Evolutionary conservation across 495 filamentous ascomycete genomes (phyloP), one percentile per base, ranked within the genome.

Genomic region (Podospora anserina): DNA sequence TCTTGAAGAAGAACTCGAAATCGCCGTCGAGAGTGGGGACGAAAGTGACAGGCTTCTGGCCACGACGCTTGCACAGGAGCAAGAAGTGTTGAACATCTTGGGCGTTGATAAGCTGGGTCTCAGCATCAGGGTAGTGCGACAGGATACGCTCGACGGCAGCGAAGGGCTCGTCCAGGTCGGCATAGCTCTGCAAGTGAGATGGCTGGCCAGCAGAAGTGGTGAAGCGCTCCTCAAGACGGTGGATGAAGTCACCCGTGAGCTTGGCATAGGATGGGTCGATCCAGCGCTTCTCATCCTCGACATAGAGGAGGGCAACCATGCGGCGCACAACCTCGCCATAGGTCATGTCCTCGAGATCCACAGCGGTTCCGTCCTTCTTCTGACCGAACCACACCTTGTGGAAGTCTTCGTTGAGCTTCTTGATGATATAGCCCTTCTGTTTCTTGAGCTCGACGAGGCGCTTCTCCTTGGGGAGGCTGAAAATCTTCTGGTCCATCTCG

Each of bases 1-100:
- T 99, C 88, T 99, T 99, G 89, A 99, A 98, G 83, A 90, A 99
- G 78, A 93, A 96, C 78, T 97, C 95, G 62, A 99, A 97, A 71
- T 91, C 94, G 65, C 96, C 94, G 77, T 99, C 95, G 32, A 99
- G 84, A 4, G 89, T 84, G 15, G 95, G 95, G 61, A 99, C 93
- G 74, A 99, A 99, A 3, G 94, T 94, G 18, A 95, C 91, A 0
- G 95, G 95, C 83, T 99, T 99, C 83, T 99, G 96, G 19, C 91
- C 91, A 49, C 90, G 91, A 5, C 94, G 89, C 77, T 93, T 89
- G 83, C 94, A 97, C n/a, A 99, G 87, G 5, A 94, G 82, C 65
- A 98, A 81, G 83, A 99, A 98, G 77, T 97, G 91, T 79, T 99
- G 94, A 34, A 95, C 91, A 80, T 99, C 95, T 76, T 98, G 95